Base-by-base conservation (phyloP, 208 protist genomes). In the Endotrypanum monterogeii region DNA sequence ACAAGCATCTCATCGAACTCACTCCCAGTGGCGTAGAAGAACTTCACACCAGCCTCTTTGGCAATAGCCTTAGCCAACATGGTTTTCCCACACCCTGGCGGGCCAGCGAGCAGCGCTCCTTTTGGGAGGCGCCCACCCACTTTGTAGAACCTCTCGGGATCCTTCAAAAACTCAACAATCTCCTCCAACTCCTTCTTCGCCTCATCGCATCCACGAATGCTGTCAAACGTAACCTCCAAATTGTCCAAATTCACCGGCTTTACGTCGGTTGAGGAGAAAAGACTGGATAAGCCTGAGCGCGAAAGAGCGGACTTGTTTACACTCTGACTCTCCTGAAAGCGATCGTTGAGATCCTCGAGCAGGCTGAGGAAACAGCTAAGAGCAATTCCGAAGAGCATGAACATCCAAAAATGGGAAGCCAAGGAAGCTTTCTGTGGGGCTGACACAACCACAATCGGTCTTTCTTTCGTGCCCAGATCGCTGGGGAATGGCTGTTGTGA, bases 1-100 rank as follows among this genome's bases (percentile, higher is more conserved):
- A 99, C 98, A 94, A 98, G 99, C 89, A 99, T 98, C 80, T 99
- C 98, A 69, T 99, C 98, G 73, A 99, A 99, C 72, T 98, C 97
- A 37, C 94, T 98, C 37, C 96, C 97, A 6, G 91, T 93, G 28
- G 88, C 85, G 78, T 99, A 99, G 62, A 99, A 98, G 78, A 99
- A 99, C 25, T 84, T 94, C 23, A 99, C 98, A 2, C 90, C 97
- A 18, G 95, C 93, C 75, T 98, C 92, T 63, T 98, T 98, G 11
- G 95, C 95, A 76, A 98, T 97, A 35, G 93, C 95, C 77, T 97
- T 97, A 12, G 95, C 93, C 18, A 98, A 86, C 84, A 97, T 88
- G 37, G 94, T 98, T 76, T 99, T 99, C 32, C 98, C 98, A 51
- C 97, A 99, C 41, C 98, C 98, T 28, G 98, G 98, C n/a, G 98